phyloP scores from a whole-genome alignment of 352 stramenopile species.

The Globisporangium mamillatum region DNA sequence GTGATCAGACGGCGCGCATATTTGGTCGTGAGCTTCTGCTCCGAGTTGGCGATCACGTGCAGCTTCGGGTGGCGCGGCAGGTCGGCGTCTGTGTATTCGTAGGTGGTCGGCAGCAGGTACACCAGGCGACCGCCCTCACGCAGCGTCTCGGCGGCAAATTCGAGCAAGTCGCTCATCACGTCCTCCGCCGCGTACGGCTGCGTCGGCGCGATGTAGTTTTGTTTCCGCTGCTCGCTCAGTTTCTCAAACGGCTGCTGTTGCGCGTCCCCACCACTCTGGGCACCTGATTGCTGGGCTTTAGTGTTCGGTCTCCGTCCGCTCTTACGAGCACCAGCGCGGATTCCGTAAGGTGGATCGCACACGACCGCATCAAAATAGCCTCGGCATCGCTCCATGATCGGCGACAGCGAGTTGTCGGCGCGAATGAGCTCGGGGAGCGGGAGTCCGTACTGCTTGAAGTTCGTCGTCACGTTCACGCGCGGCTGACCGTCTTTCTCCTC shows the following conservation, averaged over 20 bases:
- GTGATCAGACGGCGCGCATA: constrained; percentile 83
- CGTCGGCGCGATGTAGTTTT: constrained; percentile 95
- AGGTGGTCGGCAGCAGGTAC: constrained; percentile 84
- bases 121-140: constrained; percentile 76
- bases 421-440: constrained; percentile 93
- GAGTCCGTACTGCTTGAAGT: constrained; percentile 93
- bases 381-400: constrained; percentile 42
- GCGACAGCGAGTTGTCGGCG: constrained; percentile 85
- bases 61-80: constrained; percentile 73
- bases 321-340: constrained; percentile 92
- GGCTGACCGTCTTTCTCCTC: constrained; percentile 18
- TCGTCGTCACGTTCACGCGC: constrained; percentile 79
- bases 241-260: constrained; percentile 29
- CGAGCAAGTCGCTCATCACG: constrained; percentile 96
- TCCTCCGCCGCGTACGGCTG: constrained; percentile 95
- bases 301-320: constrained; percentile 62
- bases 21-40: constrained; percentile 84
- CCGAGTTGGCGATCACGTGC: constrained; percentile 69
- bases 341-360: constrained; percentile 93
- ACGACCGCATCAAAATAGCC: constrained; percentile 89
- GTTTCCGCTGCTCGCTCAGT: constrained; percentile 68
- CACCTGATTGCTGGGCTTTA: constrained; percentile 27
- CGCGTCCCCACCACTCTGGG: constrained; percentile 11
- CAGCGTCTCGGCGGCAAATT: constrained; percentile 83
- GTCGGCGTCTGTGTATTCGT: constrained; percentile 78